Evolutionary conservation across 768 basidiomycete genomes (phyloP).

Genomic region (Plicaturopsis crispa): DNA sequence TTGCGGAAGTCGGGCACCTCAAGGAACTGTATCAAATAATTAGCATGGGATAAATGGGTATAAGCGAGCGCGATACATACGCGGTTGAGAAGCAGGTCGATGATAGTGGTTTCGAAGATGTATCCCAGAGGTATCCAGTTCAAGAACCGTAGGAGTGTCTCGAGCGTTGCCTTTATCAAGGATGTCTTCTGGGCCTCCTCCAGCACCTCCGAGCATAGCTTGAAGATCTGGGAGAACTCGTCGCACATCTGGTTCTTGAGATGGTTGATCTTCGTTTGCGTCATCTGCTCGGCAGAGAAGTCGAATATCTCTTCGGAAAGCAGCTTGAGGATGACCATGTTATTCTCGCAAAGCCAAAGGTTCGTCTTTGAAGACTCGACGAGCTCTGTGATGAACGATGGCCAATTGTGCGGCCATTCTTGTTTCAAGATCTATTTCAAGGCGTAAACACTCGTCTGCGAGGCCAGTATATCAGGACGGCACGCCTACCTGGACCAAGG

Average conservation of each 20-base stretch:
- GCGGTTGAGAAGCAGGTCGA: slow-evolving; percentile 85
- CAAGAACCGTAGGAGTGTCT: slow-evolving; percentile 90
- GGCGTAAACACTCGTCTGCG: slow-evolving; percentile 7
- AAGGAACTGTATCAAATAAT: slow-evolving; percentile 61
- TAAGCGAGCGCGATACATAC: slow-evolving; percentile 39
- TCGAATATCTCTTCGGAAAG: slow-evolving; percentile 99
- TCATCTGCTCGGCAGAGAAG: slow-evolving; percentile 98
- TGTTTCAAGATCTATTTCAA: slow-evolving; percentile 87
- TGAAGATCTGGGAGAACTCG: slow-evolving; percentile 97
- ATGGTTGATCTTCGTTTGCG: slow-evolving; percentile 94
- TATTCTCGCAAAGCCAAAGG: slow-evolving; percentile 96
- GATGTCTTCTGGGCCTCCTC: slow-evolving; percentile 96
- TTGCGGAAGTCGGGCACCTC: slow-evolving; percentile 97
- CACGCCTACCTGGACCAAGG: slow-evolving; percentile 82
- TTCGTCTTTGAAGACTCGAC: slow-evolving; percentile 97
- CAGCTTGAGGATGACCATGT: slow-evolving; percentile 96
- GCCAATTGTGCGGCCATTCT: slow-evolving; percentile 99
- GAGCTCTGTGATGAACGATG: slow-evolving; percentile 92
- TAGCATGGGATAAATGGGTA: slow-evolving; percentile 8
- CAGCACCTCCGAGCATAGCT: slow-evolving; percentile 91
- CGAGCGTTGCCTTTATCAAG: slow-evolving; percentile 88
- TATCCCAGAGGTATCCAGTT: slow-evolving; percentile 99
- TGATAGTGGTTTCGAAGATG: slow-evolving; percentile 97
- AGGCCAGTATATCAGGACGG: background rate
- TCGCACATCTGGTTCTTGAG: slow-evolving; percentile 98